Conservation (phyloP, 164 flowering plant genomes). For the Chloranthus sessilifolius region DNA sequence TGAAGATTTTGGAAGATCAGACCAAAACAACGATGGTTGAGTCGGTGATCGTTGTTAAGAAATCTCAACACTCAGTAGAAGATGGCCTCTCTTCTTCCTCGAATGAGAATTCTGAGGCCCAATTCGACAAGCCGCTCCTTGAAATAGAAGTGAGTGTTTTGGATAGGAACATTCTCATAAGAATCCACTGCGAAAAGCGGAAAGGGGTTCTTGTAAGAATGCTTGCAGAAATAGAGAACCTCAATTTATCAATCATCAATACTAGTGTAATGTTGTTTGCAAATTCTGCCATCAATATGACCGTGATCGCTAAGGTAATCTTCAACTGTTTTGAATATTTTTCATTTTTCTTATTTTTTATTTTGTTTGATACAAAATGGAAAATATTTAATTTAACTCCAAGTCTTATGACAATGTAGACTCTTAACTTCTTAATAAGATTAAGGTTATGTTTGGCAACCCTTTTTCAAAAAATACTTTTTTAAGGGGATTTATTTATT, state of each 20-base stretch:
- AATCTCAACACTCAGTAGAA: conserved; percentile 32
- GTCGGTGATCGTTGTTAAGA: conserved; percentile 57
- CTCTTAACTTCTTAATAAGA: no score
- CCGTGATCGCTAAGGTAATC: conserved; percentile 70
- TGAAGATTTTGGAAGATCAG: conserved; percentile 64
- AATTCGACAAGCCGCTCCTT: conserved; percentile 36
- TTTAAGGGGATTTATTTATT: no score
- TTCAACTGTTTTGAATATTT: not conserved
- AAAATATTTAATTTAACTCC: no score
- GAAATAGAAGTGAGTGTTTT: conserved; percentile 74
- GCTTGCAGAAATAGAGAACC: conserved; percentile 50
- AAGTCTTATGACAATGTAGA: no score
- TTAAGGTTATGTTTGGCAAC: no score
- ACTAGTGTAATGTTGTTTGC: conserved; percentile 59
- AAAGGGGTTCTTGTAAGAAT: conserved; percentile 52
- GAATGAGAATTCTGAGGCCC: conserved; percentile 21
- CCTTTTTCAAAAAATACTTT: no score
- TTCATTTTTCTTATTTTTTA: not conserved
- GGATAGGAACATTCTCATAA: conserved; percentile 53
- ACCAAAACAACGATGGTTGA: conserved; percentile 42
- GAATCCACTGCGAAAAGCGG: conserved; percentile 63
- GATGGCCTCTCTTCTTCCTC: conserved; percentile 25
- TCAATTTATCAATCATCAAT: conserved; percentile 44
- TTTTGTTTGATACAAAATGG: not conserved
- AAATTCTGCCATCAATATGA: conserved; percentile 44